Evolutionary conservation across 257 asterid genomes (phyloP).

Genomic region (Solanum chmielewskii): DNA sequence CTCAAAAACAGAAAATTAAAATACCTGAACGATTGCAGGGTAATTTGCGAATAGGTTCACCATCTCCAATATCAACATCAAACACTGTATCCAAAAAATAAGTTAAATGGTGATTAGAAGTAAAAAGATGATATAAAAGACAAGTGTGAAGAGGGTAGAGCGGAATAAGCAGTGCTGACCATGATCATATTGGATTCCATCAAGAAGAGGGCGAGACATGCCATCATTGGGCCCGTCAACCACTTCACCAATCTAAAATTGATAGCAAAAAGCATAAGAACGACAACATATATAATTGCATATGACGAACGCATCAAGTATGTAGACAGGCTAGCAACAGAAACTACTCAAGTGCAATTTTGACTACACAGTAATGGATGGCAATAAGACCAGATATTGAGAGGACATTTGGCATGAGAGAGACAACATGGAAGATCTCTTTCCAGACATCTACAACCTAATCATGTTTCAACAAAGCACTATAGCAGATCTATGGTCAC

Average conservation of each 20-base stretch:
- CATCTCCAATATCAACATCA: conserved; percentile 99
- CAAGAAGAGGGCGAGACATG: conserved; percentile 34
- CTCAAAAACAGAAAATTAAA: background rate
- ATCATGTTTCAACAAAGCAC: no score
- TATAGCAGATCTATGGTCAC: no score
- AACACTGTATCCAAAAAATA: conserved; percentile 48
- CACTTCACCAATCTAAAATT: conserved; percentile 88
- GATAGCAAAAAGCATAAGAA: background rate
- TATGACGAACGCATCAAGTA: background rate
- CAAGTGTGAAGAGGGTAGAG: conserved; percentile 5
- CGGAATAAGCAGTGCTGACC: conserved; percentile 37
- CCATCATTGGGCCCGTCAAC: conserved; percentile 89
- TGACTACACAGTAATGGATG: background rate
- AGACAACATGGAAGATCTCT: no score
- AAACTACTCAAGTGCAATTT: background rate
- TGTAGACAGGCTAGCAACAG: background rate
- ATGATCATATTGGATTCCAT: conserved; percentile 71
- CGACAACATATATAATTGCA: background rate
- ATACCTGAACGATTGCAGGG: conserved; percentile 93
- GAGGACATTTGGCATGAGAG: no score
- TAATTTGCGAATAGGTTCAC: conserved; percentile 87
- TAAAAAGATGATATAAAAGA: background rate
- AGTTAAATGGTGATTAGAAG: conserved; percentile 13
- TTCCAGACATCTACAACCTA: no score
- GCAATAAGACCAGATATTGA: no score